phyloP scores from a whole-genome alignment of 441 rosid species.

The Euphorbia schlechtendalii region DNA sequence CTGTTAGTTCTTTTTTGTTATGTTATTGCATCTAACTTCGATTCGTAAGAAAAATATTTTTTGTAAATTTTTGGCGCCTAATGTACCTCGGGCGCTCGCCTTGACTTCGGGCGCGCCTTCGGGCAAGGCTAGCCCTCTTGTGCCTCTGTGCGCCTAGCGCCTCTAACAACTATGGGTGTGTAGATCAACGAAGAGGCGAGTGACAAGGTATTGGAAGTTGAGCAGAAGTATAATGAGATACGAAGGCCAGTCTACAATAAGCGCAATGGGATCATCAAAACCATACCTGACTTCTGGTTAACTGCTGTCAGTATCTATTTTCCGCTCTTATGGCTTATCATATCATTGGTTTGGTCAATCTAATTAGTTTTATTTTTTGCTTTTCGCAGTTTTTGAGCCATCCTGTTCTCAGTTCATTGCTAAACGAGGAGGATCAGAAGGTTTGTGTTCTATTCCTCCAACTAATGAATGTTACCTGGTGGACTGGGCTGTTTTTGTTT shows the following conservation, averaged over 20 bases:
- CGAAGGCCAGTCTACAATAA: constrained; percentile 82
- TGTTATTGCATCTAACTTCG: no score
- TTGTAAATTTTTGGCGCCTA: no score
- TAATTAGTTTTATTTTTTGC: not conserved
- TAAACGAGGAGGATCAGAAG: constrained; percentile 91
- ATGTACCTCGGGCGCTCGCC: no score
- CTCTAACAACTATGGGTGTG: not conserved
- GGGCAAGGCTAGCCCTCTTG: no score
- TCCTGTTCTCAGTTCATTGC: constrained; percentile 70
- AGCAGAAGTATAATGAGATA: constrained; percentile 79
- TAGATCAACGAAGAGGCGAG: constrained; percentile 95
- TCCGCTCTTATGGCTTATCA: not conserved
- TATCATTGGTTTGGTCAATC: not conserved
- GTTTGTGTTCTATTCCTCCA: constrained; percentile 25
- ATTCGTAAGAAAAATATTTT: no score
- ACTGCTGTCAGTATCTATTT: constrained; percentile 63
- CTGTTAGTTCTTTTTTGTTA: no score
- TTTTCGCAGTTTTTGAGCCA: constrained; percentile 78
- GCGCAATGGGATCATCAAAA: constrained; percentile 69
- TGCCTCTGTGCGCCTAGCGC: no score
- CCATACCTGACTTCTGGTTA: constrained; percentile 92
- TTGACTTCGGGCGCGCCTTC: no score
- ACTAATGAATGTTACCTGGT: not conserved
- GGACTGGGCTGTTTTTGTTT: not conserved
- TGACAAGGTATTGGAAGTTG: constrained; percentile 89